Conservation (phyloP, 768 basidiomycete species). For the Tulasnella sp. region DNA sequence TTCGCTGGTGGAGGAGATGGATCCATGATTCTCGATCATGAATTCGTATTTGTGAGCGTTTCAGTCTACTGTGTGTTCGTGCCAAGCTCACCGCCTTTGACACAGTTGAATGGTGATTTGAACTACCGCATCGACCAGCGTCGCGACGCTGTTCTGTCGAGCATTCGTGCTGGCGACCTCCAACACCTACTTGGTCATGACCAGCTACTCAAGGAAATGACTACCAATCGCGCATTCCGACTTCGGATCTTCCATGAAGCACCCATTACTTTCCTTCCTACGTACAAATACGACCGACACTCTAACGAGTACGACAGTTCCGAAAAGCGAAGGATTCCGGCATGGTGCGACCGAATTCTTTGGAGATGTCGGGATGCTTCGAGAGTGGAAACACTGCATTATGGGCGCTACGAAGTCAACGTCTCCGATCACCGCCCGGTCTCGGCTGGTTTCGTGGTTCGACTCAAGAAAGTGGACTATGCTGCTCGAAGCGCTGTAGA, state of each 20-base stretch:
- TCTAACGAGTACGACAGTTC: constrained; percentile 77
- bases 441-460: constrained; percentile 66
- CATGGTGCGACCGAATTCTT: constrained; percentile 94
- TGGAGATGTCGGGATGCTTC: constrained; percentile 49
- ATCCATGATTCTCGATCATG: constrained; percentile 88
- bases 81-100: background rate
- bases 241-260: constrained; percentile 75
- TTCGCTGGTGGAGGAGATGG: constrained; percentile 91
- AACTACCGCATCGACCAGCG: constrained; percentile 97
- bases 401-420: constrained; percentile 75
- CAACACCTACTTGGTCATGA: constrained; percentile 63
- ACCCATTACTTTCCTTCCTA: constrained; percentile 74
- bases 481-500: background rate
- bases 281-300: constrained; percentile 88
- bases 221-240: constrained; percentile 78
- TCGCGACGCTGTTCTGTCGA: constrained; percentile 68
- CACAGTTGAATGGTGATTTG: constrained; percentile 81
- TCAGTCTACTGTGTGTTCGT: background rate
- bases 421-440: constrained; percentile 89
- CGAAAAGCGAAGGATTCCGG: constrained; percentile 81
- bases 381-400: constrained; percentile 60
- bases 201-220: constrained; percentile 85
- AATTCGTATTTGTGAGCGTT: constrained; percentile 71
- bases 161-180: constrained; percentile 60
- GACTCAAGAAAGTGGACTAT: constrained; percentile 55